A percentile compares a stretch with the other conserved stretches of the same genome.
phyloP scores from a whole-genome alignment of 208 protist species.

The Acanthamoeba healyi region DNA sequence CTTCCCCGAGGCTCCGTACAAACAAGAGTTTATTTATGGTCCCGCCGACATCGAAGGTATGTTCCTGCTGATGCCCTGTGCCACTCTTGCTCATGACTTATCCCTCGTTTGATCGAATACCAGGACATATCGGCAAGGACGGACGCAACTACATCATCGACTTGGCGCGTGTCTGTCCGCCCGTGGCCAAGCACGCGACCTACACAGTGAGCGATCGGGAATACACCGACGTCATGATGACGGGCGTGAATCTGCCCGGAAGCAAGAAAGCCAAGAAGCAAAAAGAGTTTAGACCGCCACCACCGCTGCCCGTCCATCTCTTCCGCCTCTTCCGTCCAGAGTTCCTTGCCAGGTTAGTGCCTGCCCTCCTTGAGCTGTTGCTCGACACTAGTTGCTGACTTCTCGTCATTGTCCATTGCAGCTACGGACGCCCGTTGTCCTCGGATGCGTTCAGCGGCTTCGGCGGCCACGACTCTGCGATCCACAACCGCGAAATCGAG shows the following conservation, averaged over 20 bases:
- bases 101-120: too few relatives aligned
- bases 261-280: constrained; percentile 8
- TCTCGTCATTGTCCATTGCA: neutral
- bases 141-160: constrained; percentile 72
- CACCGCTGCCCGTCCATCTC: constrained; percentile 46
- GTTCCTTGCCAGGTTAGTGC: constrained; percentile 22
- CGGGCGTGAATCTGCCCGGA: neutral
- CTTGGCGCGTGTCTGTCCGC: constrained; percentile 78
- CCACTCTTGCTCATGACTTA: neutral
- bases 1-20: neutral
- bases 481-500: constrained; percentile 64
- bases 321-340: constrained; percentile 67
- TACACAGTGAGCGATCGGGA: neutral
- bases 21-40: constrained; percentile 46
- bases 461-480: constrained; percentile 3
- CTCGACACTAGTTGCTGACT: neutral
- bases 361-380: neutral
- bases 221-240: neutral
- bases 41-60: constrained; percentile 65
- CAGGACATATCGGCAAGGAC: constrained; percentile 67
- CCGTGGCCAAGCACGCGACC: constrained; percentile 69
- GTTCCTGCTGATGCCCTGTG: neutral
- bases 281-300: neutral
- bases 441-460: constrained; percentile 60
- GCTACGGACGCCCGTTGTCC: constrained; percentile 28